A percentile compares a stretch with the other conserved stretches of the same genome.
phyloP scores from a whole-genome alignment of 106 monocot species.

The Triglochin maritima region DNA sequence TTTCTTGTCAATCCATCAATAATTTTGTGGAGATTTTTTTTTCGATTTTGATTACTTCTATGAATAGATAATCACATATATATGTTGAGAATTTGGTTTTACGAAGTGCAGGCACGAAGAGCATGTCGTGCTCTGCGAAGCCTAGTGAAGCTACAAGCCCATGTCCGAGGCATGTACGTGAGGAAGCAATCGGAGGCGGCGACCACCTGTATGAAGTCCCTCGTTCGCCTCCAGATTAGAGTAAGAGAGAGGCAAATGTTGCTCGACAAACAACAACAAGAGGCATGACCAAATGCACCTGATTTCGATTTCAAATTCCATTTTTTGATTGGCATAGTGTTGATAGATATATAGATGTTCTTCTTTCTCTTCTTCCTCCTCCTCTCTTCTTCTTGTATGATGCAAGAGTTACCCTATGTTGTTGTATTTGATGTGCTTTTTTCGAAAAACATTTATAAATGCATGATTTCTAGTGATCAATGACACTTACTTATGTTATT shows the following conservation, averaged over 20 bases:
- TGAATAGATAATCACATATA: neutral
- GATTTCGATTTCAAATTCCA: too few species aligned
- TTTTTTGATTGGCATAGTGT: neutral
- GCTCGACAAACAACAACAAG: neutral
- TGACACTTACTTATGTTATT: too few species aligned
- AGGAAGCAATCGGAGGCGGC: slow-evolving; percentile 12
- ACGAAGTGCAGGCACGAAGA: slow-evolving; percentile 5
- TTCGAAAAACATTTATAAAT: too few species aligned
- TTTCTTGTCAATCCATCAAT: neutral
- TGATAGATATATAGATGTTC: neutral
- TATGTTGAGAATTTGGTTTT: neutral
- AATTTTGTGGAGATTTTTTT: too few species aligned
- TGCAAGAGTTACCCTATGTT: neutral
- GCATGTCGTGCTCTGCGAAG: slow-evolving; percentile 11
- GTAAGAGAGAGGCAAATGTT: slow-evolving; percentile 9
- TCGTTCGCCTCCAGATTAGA: slow-evolving; percentile 11
- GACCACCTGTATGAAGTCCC: slow-evolving; percentile 13
- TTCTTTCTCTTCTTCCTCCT: neutral
- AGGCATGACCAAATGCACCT: neutral
- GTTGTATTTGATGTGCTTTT: too few species aligned
- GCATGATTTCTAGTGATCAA: too few species aligned
- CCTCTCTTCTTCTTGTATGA: neutral
- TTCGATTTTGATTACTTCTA: neutral
- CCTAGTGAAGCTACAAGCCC: slow-evolving; percentile 21
- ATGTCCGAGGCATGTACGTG: slow-evolving; percentile 7